Evolutionary conservation across 345 rosid genomes (phyloP).

Genomic region (Salix viminalis): DNA sequence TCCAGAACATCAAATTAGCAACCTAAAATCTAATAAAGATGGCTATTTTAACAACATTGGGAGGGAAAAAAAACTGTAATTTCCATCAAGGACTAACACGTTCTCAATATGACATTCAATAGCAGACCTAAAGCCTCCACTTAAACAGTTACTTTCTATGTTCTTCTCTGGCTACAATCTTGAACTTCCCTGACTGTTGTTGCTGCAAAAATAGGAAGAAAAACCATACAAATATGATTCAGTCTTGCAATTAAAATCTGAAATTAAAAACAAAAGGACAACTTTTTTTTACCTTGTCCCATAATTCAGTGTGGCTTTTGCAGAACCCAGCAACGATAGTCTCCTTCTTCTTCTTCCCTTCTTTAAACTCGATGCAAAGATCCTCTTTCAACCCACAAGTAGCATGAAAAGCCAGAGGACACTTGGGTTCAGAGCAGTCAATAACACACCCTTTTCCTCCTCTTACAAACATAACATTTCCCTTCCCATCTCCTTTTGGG

Average conservation of each 20-base stretch:
- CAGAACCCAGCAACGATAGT: slow-evolving; percentile 89
- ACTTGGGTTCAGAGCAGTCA: slow-evolving; percentile 82
- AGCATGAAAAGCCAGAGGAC: slow-evolving; percentile 65
- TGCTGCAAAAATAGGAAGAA: slow-evolving; percentile 50
- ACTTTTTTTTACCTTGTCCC: slow-evolving; percentile 60
- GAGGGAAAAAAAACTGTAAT: background rate
- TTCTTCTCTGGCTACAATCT: slow-evolving; percentile 77
- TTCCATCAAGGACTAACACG: background rate
- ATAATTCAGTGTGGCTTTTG: slow-evolving; percentile 58
- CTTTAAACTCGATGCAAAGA: slow-evolving; percentile 68
- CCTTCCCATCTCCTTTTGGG: slow-evolving; percentile 60
- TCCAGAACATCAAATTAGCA: background rate
- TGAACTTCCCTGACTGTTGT: slow-evolving; percentile 87
- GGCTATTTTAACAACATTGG: background rate
- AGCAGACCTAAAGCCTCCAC: background rate
- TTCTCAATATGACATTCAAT: background rate
- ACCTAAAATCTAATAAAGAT: background rate
- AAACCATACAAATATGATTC: background rate
- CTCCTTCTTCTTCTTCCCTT: slow-evolving; percentile 56
- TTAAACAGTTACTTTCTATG: slow-evolving; percentile 26
- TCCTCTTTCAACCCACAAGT: slow-evolving; percentile 79
- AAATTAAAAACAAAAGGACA: background rate
- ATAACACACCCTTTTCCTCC: slow-evolving; percentile 59
- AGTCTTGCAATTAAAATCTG: background rate
- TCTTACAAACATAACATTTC: slow-evolving; percentile 59